phyloP scores from a whole-genome alignment of 225 moss, liverwort and hornwort species.

The Polytrichum commune region DNA sequence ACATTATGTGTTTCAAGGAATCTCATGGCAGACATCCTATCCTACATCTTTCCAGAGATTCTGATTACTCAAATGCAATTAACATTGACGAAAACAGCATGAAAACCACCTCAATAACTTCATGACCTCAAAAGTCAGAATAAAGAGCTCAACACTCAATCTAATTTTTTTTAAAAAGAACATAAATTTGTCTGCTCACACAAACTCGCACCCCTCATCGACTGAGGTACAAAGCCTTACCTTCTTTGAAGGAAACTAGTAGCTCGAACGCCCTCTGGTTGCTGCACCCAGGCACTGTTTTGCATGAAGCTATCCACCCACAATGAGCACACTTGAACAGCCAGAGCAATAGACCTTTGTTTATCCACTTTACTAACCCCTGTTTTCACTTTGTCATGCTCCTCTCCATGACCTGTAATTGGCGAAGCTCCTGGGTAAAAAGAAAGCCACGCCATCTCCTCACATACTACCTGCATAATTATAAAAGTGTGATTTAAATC shows the following conservation, averaged over 20 bases:
- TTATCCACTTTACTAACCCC: constrained; percentile 55
- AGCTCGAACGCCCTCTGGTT: constrained; percentile 46
- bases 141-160: no score
- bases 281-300: constrained; percentile 47
- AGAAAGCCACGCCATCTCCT: constrained; percentile 68
- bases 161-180: not conserved
- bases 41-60: no score
- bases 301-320: constrained; percentile 53
- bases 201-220: no score
- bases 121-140: no score
- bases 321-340: constrained; percentile 44
- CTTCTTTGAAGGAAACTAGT: constrained; percentile 44
- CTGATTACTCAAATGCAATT: no score
- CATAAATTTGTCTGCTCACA: not conserved
- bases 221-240: constrained; percentile 12
- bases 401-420: constrained; percentile 38
- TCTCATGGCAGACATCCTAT: no score
- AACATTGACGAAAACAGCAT: no score
- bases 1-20: no score
- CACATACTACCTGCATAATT: constrained; percentile 45
- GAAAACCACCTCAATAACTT: no score
- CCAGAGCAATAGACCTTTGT: constrained; percentile 36
- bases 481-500: not conserved
- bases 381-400: constrained; percentile 46
- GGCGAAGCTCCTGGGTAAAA: constrained; percentile 53